These are phyloP conservation scores for Nothophytophthora sp. DNA, from an alignment of 352 stramenopile genomes.

Conservation along the genomic window DNA sequence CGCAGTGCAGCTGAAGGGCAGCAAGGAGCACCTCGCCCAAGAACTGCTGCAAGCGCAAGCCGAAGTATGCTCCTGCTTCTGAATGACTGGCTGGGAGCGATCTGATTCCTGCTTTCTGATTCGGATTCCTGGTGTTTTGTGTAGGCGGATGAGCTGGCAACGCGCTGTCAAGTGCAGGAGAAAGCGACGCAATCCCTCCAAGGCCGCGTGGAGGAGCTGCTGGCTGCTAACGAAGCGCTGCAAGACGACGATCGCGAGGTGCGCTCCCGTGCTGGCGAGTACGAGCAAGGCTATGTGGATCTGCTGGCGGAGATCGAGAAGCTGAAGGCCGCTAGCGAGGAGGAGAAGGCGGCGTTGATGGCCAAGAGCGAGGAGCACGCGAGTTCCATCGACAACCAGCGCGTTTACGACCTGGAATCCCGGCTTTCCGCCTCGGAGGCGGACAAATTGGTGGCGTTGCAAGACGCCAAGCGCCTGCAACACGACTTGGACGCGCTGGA, in stretches of 20 bases:
- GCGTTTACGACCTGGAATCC: slow-evolving; percentile 66
- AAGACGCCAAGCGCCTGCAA: slow-evolving; percentile 61
- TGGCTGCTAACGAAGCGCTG: slow-evolving; percentile 38
- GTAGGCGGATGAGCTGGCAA: slow-evolving; percentile 44
- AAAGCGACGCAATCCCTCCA: slow-evolving; percentile 35
- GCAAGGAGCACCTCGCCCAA: slow-evolving; percentile 41
- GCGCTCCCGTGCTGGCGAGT: slow-evolving; percentile 48
- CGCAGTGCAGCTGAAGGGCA: slow-evolving; percentile 26
- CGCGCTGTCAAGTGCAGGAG: slow-evolving; percentile 36
- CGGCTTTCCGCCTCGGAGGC: slow-evolving; percentile 52
- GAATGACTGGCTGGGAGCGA: neutral
- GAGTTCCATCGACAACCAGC: slow-evolving; percentile 52
- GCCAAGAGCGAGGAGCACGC: slow-evolving; percentile 49
- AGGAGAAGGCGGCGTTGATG: slow-evolving; percentile 52
- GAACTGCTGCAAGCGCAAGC: slow-evolving; percentile 55
- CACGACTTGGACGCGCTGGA: slow-evolving; percentile 57
- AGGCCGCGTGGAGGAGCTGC: slow-evolving; percentile 26
- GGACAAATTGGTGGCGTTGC: slow-evolving; percentile 56
- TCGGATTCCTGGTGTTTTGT: neutral
- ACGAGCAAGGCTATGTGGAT: slow-evolving; percentile 68
- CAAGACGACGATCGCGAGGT: slow-evolving; percentile 40
- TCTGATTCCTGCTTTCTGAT: slow-evolving; percentile 1
- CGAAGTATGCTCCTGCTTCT: slow-evolving; percentile 30
- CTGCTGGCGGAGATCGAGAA: slow-evolving; percentile 56
- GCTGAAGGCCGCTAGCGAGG: slow-evolving; percentile 42